Conservation (phyloP, 306 rosid genomes). For the Prunus mongolica region DNA sequence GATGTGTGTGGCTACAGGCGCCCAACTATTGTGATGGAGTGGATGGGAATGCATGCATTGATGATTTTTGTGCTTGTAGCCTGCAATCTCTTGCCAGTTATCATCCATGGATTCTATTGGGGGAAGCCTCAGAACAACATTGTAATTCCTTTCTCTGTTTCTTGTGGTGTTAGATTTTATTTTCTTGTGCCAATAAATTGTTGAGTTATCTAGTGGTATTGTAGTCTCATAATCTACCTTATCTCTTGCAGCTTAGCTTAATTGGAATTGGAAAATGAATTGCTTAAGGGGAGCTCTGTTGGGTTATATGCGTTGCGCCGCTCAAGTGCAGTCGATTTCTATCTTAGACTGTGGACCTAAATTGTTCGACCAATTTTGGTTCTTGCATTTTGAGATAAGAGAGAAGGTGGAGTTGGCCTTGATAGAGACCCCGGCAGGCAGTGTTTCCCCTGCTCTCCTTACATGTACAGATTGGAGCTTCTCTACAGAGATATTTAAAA, state of each 20-base stretch:
- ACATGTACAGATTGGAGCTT: background rate
- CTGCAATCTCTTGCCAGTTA: conserved; percentile 79
- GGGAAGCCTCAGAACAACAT: conserved; percentile 70
- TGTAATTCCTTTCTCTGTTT: conserved; percentile 37
- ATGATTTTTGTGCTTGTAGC: conserved; percentile 69
- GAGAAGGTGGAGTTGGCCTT: background rate
- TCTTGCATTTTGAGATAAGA: background rate
- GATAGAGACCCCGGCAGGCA: background rate
- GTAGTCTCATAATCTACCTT: conserved; percentile 5
- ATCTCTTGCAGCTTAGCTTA: conserved; percentile 43
- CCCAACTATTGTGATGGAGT: conserved; percentile 52
- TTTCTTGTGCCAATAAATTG: background rate
- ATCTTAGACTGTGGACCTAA: background rate
- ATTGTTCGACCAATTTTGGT: background rate
- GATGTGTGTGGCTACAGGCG: conserved; percentile 79
- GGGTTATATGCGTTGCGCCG: background rate
- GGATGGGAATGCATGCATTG: conserved; percentile 94
- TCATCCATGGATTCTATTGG: conserved; percentile 85
- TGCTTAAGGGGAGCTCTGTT: background rate
- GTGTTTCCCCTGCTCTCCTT: background rate
- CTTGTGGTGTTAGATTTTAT: background rate
- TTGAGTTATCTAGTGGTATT: background rate
- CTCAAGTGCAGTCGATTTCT: background rate
- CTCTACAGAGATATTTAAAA: background rate
- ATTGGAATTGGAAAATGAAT: conserved; percentile 62